Conservation (phyloP, 306 rosid species). For the Quercus glauca region DNA sequence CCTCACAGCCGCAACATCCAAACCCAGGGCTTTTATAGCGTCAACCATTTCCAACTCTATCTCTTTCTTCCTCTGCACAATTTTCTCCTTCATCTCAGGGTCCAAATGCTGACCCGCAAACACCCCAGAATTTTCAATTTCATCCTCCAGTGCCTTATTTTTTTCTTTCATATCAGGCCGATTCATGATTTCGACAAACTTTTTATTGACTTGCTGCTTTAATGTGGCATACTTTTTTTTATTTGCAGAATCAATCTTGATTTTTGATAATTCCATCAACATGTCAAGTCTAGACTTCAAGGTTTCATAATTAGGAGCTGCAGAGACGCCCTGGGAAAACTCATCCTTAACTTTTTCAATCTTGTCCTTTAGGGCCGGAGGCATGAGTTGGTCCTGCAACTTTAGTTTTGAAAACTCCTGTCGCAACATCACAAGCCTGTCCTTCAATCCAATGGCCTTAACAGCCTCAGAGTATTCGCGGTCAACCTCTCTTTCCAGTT, state of each 20-base stretch:
- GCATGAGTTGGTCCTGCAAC: slow-evolving; percentile 42
- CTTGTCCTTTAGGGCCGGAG: slow-evolving; percentile 56
- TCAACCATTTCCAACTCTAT: slow-evolving; percentile 44
- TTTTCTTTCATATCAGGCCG: slow-evolving; percentile 54
- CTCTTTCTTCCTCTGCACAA: slow-evolving; percentile 50
- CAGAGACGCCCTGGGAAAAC: slow-evolving; percentile 44
- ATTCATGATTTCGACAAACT: slow-evolving; percentile 35
- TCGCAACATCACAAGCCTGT: slow-evolving; percentile 40
- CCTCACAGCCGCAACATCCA: slow-evolving; percentile 41
- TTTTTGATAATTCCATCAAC: slow-evolving; percentile 60
- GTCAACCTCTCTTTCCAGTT: slow-evolving; percentile 58
- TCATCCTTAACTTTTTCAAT: slow-evolving; percentile 56
- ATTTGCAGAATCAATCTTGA: slow-evolving; percentile 38
- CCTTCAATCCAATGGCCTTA: slow-evolving; percentile 57
- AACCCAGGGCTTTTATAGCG: slow-evolving; percentile 59
- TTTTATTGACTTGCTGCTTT: slow-evolving; percentile 59
- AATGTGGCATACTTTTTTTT: slow-evolving; percentile 30
- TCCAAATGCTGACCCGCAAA: slow-evolving; percentile 38
- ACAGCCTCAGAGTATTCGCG: slow-evolving; percentile 60
- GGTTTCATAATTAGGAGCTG: slow-evolving; percentile 55
- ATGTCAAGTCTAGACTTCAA: slow-evolving; percentile 51
- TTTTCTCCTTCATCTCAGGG: slow-evolving; percentile 53
- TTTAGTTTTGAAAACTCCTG: slow-evolving; percentile 52
- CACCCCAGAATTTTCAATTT: slow-evolving; percentile 50
- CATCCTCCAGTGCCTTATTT: slow-evolving; percentile 48